Evolutionary conservation across 2,329 filamentous ascomycete genomes (phyloP).

Genomic region (Colletotrichum echinochloae): DNA sequence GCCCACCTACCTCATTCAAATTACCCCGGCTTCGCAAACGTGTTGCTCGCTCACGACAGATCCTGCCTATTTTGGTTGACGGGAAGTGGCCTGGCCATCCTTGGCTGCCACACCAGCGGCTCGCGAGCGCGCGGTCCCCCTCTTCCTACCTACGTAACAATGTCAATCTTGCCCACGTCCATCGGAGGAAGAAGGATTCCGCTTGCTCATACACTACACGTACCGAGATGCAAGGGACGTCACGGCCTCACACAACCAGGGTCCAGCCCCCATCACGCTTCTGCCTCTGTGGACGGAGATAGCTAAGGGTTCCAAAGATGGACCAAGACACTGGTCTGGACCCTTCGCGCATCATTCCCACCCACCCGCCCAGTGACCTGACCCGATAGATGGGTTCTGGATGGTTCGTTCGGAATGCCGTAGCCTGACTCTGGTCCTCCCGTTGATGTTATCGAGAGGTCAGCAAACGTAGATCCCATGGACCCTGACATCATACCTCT

Average conservation of each 20-base stretch:
- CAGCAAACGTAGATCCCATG: slow-evolving; percentile 26
- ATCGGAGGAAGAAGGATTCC: background rate
- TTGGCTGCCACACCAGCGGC: slow-evolving; percentile 3
- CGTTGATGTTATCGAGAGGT: background rate
- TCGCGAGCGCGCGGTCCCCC: background rate
- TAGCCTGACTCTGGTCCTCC: background rate
- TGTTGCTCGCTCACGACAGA: background rate
- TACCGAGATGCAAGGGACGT: slow-evolving; percentile 32
- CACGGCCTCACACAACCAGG: slow-evolving; percentile 14
- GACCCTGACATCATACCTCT: slow-evolving; percentile 36
- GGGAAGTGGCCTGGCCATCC: slow-evolving; percentile 5
- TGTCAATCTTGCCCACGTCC: background rate
- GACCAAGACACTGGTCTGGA: slow-evolving; percentile 33
- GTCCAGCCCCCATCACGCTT: slow-evolving; percentile 17
- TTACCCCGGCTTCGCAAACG: background rate
- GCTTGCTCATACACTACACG: background rate
- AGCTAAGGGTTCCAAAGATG: background rate
- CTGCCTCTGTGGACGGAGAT: slow-evolving; percentile 22
- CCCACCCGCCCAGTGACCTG: background rate
- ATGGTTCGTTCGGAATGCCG: slow-evolving; percentile 11
- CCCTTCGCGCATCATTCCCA: slow-evolving; percentile 32
- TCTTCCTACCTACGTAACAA: slow-evolving; percentile 21
- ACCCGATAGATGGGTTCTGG: background rate
- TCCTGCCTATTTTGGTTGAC: background rate
- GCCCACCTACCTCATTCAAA: slow-evolving; percentile 16